Base-by-base conservation (phyloP, 208 protist genomes). In the Crithidia thermophila region DNA sequence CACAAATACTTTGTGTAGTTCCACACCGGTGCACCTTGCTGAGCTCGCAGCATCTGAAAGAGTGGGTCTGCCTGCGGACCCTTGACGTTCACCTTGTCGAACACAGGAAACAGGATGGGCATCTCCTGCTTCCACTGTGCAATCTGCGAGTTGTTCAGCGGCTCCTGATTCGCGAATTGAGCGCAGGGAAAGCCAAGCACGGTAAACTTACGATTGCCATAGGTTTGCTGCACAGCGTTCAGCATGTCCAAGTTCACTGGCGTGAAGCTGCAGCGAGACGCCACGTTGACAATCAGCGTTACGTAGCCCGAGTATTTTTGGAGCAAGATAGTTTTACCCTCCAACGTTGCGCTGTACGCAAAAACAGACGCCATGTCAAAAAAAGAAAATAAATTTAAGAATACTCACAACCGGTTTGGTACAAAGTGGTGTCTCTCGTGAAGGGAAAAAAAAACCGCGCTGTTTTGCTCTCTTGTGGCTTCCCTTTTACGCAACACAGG, bases 1-100 rank as follows among this genome's bases (percentile, higher is more conserved):
- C 82, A 89, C 0, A 92, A 51, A 59, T 82, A 87, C 59, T 92
- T 92, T 13, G 86, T 89, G 60, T 84, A 92, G 69, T 92, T 92
- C 86, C 86, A 92, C 57, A 72, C 46, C 30, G 79, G 64, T 14
- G 72, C 49, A 3, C 86, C 82, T 30, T 88, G 70, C 39, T 72
- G 56, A 8, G 66, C 49, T 30, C 84, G 80, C 20, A 92, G 62
- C 77, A 84, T 77, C 55, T 70, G 69, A 56, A 84, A 92, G 8
- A 92, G 63, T 2, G 86, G 86, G 27, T 89, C 70, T 3, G 77
- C 81, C 23, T 63, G 36, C 2, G 63, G 49, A 14, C 77, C 80
- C 56, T 87, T 84, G 39, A 92, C 75, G n/a, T 75, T 70, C 13
- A 88, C 57, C 31, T 72, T 79, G 57, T 89, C 86, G 39, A 92